Base-by-base conservation (phyloP, 768 basidiomycete species). In the Auricularia sp. region DNA sequence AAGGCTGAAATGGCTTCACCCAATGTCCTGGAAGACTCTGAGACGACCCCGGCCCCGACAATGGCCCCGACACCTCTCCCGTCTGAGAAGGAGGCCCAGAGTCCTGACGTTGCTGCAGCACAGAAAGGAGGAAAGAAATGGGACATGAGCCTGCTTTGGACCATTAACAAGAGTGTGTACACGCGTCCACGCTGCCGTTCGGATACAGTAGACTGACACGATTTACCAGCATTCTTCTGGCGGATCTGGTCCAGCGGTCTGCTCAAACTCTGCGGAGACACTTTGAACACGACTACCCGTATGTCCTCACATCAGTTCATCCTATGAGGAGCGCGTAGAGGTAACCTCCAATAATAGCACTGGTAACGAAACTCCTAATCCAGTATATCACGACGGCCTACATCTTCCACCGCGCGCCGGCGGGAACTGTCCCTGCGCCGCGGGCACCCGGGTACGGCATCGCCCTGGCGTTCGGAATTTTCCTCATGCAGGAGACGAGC, bases 381-480 rank as follows among this genome's bases (percentile, higher is more conserved):
- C 79, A 79, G 1, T 88, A 83, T 81, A 77, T 87, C 6, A 76
- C 79, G 0, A 75, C 80, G 1, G 80, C 81, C 0, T 87, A 82
- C 70, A 29, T 72, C 29, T 81, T 76, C 65, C 72, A 71, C 23
- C 56, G 56, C 12, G 34, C 21, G 29, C 56, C 56, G 33, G 73
- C 75, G 0, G 47, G 1, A 21, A 51, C 47, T 42, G 60, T 79
- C 64, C 47, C 68, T 11, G 67, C 74, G 60, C 84, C 85, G 2
- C 74, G 69, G 42, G 81, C 82, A 0, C 76, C 87, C 51, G 85
- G 86, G 0, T 84, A 82, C 70, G 86, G 86, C 1, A 79, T 87
- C 61, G 86, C 85, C 6, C 71, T 87, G 1, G 85, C 80, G 0
- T 75, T 84, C 62, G 84, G 77, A 56, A 43, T 65, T 16, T 61